Base-by-base conservation (phyloP, 805 yeast genomes). In the Metschnikowia koreensis region DNA sequence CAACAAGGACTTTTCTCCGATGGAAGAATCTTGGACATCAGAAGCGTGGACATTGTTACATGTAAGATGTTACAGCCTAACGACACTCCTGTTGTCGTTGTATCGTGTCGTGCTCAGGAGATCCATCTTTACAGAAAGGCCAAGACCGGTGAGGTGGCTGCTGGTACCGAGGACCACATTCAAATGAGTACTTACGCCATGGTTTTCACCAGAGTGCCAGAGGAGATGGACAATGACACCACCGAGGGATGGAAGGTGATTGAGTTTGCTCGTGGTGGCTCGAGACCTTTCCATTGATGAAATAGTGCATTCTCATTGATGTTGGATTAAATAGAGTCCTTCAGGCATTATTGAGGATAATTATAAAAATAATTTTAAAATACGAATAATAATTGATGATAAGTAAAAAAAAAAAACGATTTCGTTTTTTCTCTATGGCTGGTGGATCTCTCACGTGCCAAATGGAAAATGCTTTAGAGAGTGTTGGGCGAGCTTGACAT, bases 221-320 rank as follows among this genome's bases (percentile, higher is more conserved):
- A 92, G 69, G 91, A 92, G 54, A 83, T 94, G 65, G 96, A 85
- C 56, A 88, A 94, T 67, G 80, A 81, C 48, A 92, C 85, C 64
- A 94, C 99, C 26, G 96, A 89, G 65, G 99, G 99, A 34, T 94
- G 99, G 99, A 89, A 89, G 75, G 83, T 94, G 50, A 70, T 93
- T 64, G 98, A 93, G 74, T 89, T 93, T 67, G 97, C 89, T 45
- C 85, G 97, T 65, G 97, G 97, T 60, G 93, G 90, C 41, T 86
- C 96, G 38, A 85, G 96, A 73, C 87, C 84, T 54, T 91, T 87
- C 81, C 77, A 74, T 59, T 75, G 55, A 59, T 47, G 34, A 33
- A 29, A 6, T 9, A 13, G 37, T 3, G 10, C 12, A 31, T 31
- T 10, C 34, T 3, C 13, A 6, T 9, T 31, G 3, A 31, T 31